These are phyloP conservation scores for Gossypium herbaceum DNA, from an alignment of 345 rosid genomes.

Conservation along the genomic window DNA sequence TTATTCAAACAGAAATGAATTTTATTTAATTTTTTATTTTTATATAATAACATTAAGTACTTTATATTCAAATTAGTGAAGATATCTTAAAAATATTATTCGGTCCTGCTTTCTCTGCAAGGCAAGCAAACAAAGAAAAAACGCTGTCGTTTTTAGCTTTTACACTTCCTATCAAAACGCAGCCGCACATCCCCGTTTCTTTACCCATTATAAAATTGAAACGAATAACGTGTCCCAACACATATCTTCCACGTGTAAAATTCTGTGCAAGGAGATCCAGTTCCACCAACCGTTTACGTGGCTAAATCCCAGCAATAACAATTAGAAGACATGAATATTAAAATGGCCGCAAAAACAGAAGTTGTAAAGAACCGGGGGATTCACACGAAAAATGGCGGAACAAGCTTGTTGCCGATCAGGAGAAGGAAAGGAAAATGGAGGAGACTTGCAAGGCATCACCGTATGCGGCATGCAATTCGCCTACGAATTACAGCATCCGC, in stretches of 20 bases:
- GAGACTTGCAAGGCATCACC: conserved; percentile 37
- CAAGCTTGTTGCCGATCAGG: conserved; percentile 3
- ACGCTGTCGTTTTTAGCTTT: too few species aligned
- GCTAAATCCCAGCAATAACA: neutral
- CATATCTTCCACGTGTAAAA: neutral
- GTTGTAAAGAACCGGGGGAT: neutral
- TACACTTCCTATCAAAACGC: neutral
- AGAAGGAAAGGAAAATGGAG: conserved; percentile 25
- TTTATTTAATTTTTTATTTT: too few species aligned
- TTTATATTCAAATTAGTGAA: too few species aligned
- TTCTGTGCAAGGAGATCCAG: neutral
- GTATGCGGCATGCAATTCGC: conserved; percentile 77
- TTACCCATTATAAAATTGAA: neutral
- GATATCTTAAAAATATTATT: too few species aligned
- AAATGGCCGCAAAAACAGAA: neutral
- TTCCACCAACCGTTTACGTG: conserved; percentile 16
- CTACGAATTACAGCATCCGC: conserved; percentile 56
- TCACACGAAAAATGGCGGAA: conserved; percentile 34
- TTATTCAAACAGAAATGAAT: too few species aligned
- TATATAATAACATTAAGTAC: too few species aligned
- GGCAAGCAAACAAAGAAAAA: too few species aligned
- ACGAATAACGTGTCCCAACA: conserved; percentile 7
- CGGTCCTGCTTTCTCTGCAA: too few species aligned
- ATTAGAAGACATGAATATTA: neutral
- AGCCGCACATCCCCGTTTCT: neutral